Evolutionary conservation across 345 rosid species (phyloP).

Genomic region (Eucalyptus tenuipes): DNA sequence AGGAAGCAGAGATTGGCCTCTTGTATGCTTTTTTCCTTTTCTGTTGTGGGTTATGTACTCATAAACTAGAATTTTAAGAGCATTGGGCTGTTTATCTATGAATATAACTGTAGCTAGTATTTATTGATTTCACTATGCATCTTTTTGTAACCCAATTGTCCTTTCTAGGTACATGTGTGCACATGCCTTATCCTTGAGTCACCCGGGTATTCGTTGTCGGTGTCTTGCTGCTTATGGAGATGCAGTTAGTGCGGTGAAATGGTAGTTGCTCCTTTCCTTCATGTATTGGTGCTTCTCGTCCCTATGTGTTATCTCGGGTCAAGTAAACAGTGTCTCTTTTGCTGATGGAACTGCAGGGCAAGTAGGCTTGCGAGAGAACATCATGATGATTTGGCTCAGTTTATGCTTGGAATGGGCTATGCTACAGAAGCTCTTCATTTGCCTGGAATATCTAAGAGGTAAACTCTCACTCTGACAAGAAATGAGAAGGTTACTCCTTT

Average conservation of each 20-base stretch:
- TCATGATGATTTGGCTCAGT: slow-evolving; percentile 97
- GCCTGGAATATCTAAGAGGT: slow-evolving; percentile 99
- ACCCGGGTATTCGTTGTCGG: slow-evolving; percentile 96
- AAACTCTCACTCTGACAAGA: neutral
- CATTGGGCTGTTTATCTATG: neutral
- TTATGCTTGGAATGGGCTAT: slow-evolving; percentile 98
- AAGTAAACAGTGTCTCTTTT: neutral
- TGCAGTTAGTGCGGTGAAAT: slow-evolving; percentile 97
- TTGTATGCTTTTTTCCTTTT: neutral
- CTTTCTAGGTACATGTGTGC: slow-evolving; percentile 85
- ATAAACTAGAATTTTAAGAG: neutral
- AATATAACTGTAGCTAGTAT: neutral
- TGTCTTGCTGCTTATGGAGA: slow-evolving; percentile 98
- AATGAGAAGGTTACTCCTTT: neutral
- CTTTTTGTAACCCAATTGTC: neutral
- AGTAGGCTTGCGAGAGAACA: slow-evolving; percentile 98
- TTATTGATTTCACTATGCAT: neutral
- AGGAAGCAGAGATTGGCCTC: neutral
- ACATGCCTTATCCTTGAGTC: slow-evolving; percentile 91
- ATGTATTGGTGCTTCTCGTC: neutral
- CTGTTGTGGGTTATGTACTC: neutral
- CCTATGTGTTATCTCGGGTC: neutral
- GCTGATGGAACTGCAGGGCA: slow-evolving; percentile 50
- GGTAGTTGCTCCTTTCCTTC: slow-evolving; percentile 29
- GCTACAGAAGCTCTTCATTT: slow-evolving; percentile 99